Evolutionary conservation across 495 filamentous ascomycete species (phyloP), one percentile per base, ranked within the genome.

Genomic region (Tetracladium setigerum): DNA sequence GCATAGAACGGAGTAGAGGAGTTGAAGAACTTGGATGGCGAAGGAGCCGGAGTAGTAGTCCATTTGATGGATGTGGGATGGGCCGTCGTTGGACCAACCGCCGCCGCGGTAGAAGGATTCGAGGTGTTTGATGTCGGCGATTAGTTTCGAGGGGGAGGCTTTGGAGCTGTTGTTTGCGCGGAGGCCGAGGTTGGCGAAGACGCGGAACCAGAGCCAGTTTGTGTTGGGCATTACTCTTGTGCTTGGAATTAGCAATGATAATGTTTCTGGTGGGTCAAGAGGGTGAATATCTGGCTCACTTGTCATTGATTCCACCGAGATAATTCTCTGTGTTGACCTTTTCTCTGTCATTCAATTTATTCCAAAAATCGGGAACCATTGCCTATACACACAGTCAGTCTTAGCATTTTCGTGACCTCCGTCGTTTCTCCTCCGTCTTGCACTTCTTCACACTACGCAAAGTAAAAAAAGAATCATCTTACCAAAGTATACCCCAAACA

Each of bases 1-100:
- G 6, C 81, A 83, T 4, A 89, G 60, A 39, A 83, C 84, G n/a
- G 82, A 72, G 61, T 89, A 90, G 0, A 89, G 69, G 0, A 90
- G 70, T 55, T 88, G 83, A 5, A 87, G 63, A 59, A 83, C 87
- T 51, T 88, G 84, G 53, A 88, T 88, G 4, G 84, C 86, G 57
- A 87, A 88, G 43, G 78, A 82, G 10, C 84, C 85, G 15, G 84
- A 88, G 57, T 89, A 89, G 57, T 89, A 89, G 58, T 88, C 86
- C 77, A 89, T 83, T 58, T 88, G 84, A 48, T 82, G 79, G 47
- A 86, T 83, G 12, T 77, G 81, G 59, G 81, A 80, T 0, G 86
- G 84, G 0, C 85, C 85, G 54, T 90, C 86, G 52, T 86, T 87
- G 2, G 80, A 85, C 86, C 86, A 89, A 1, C 86, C 85, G 31